Base-by-base conservation (phyloP, 257 asterid species). In the Nicotiana noctiflora region DNA sequence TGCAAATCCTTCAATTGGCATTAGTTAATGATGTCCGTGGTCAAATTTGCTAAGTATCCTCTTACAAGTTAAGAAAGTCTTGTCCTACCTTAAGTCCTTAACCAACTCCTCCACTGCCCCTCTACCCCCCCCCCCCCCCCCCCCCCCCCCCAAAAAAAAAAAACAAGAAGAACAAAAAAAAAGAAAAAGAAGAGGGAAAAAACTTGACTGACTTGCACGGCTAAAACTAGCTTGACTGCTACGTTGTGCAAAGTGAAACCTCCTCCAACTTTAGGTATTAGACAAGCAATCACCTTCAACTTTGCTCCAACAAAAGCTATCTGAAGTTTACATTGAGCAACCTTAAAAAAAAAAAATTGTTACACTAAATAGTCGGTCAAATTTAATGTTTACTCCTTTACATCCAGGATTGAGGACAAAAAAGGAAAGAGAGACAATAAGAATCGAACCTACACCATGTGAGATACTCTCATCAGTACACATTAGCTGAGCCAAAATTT, bases 51-150 rank as follows among this genome's bases (percentile, higher is more conserved):
- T 52, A 51, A 80, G 0, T 80, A 12, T 31, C 51, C 25, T 64
- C 29, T 57, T n/a, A 53, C 18, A 72, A 72, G 21, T 44, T 13
- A 13, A 3, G 77, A 44, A 17, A 12, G 23, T 46, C 40, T 72
- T 72, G 78, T 72, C 78, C 78, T 72, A 72, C 77, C 64, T 51
- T n/a, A n/a, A n/a, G n/a, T n/a, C n/a, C n/a, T n/a, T 34, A 51
- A 13, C 56, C 18, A 51, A 51, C 56, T 19, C 21, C 65, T 13
- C 0, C 27, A 13, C n/a, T n/a, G n/a, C n/a, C n/a, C n/a, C n/a
- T n/a, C n/a, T n/a, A 13, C 77, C 66, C 32, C 17, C 34, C 19
- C 59, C 59, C 2, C 5, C 13, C 27, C 1, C 31, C 31, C 17
- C 32, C 21, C 17, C 18, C 25, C 12, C 21, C 25, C 31, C 31